phyloP scores from a whole-genome alignment of 192 early-diverging fungal genomes.

The Coemansia sp. region DNA sequence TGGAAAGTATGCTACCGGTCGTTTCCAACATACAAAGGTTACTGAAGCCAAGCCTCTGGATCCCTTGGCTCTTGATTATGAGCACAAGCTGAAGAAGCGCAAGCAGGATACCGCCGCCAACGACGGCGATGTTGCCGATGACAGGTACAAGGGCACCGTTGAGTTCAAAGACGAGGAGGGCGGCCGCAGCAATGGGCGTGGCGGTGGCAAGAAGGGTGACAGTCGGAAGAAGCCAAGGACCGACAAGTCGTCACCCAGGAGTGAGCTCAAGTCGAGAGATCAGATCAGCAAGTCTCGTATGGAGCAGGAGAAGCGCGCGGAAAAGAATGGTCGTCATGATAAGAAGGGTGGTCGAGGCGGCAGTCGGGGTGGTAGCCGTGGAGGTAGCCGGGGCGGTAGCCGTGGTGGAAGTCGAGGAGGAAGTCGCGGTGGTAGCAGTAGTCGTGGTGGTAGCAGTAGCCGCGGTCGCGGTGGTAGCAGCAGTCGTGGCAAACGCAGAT shows the following conservation, averaged over 20 bases:
- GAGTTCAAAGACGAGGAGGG: constrained; percentile 43
- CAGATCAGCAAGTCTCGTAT: constrained; percentile 78
- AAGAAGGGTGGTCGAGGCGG: constrained; percentile 11
- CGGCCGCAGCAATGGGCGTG: constrained; percentile 10
- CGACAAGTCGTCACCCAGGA: constrained; percentile 44
- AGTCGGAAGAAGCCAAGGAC: neutral
- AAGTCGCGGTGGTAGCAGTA: constrained; percentile 7
- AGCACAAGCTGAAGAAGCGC: constrained; percentile 63
- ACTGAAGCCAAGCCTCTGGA: constrained; percentile 72
- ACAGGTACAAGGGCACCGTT: constrained; percentile 47
- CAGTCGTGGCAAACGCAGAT: constrained; percentile 32
- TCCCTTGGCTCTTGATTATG: constrained; percentile 63
- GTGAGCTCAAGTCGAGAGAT: constrained; percentile 76
- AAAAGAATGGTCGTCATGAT: constrained; percentile 53
- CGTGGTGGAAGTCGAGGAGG: constrained; percentile 8
- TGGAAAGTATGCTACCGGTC: constrained; percentile 50
- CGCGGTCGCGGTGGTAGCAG: constrained; percentile 19
- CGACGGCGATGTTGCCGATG: constrained; percentile 15
- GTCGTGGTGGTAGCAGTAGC: neutral
- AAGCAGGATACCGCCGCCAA: constrained; percentile 50
- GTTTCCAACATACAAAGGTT: constrained; percentile 78
- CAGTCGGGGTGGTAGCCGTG: neutral
- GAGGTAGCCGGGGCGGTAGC: neutral
- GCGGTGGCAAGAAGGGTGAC: constrained; percentile 40
- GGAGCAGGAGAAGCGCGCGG: constrained; percentile 69